A percentile compares a stretch with the other conserved stretches of the same genome.
These are phyloP conservation scores for Trametes punicea DNA, from an alignment of 768 basidiomycete genomes.

Conservation along the genomic window DNA sequence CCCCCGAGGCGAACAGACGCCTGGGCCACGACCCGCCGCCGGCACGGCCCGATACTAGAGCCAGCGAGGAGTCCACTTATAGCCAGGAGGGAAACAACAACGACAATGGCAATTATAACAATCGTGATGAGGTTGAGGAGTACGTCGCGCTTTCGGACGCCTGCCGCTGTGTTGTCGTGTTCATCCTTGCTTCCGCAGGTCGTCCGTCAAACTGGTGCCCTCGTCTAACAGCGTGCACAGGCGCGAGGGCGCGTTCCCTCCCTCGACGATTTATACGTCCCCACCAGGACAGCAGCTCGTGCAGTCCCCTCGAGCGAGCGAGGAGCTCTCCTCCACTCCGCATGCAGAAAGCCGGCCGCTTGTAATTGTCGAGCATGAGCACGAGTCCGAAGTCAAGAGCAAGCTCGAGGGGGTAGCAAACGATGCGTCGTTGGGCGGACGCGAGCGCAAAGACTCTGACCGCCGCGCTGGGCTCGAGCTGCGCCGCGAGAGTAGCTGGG, in stretches of 20 bases:
- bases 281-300: constrained; percentile 18
- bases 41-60: constrained; percentile 3
- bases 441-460: constrained; percentile 1
- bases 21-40: background rate
- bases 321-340: background rate
- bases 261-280: constrained; percentile 32
- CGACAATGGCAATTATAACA: no score
- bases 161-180: background rate
- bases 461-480: constrained; percentile 20
- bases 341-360: constrained; percentile 1
- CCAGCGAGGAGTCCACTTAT: constrained; percentile 11
- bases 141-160: background rate
- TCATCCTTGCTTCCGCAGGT: background rate
- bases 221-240: constrained; percentile 29
- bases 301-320: constrained; percentile 9
- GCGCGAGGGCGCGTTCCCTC: constrained; percentile 68
- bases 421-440: background rate
- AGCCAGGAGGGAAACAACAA: constrained; percentile 18
- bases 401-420: background rate
- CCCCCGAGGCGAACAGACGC: constrained; percentile 21
- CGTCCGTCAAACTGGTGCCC: constrained; percentile 15
- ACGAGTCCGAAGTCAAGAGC: background rate
- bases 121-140: no score
- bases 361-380: constrained; percentile 15
- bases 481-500: constrained; percentile 29